Evolutionary conservation across 176 grass and related monocot genomes (phyloP).

Genomic region (Carex kokanica): DNA sequence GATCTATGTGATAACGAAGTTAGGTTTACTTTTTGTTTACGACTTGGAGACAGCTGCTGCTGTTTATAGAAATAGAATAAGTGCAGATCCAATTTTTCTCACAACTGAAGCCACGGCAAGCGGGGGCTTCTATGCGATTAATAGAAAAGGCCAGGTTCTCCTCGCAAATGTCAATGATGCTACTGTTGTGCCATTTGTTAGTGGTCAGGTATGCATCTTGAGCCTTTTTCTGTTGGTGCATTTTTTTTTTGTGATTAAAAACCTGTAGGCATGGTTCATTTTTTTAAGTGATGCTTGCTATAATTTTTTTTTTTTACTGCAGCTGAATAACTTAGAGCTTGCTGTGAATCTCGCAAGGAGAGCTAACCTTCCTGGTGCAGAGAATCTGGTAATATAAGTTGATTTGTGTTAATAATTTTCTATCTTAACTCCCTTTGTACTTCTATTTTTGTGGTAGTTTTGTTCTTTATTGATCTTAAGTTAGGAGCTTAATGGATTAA

Average conservation of each 20-base stretch:
- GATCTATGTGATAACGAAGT: slow-evolving; percentile 89
- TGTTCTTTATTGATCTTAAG: neutral
- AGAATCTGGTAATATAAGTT: slow-evolving; percentile 59
- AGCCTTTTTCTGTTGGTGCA: slow-evolving; percentile 16
- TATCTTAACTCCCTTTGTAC: neutral
- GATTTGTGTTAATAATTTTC: neutral
- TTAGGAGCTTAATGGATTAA: neutral
- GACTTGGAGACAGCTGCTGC: slow-evolving; percentile 86
- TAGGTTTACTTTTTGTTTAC: slow-evolving; percentile 91
- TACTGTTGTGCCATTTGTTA: slow-evolving; percentile 86
- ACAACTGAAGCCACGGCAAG: slow-evolving; percentile 70
- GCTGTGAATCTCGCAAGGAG: slow-evolving; percentile 97
- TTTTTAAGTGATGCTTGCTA: slow-evolving; percentile 1
- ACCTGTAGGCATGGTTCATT: neutral
- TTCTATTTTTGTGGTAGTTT: neutral
- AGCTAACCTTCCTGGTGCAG: slow-evolving; percentile 93
- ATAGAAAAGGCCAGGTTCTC: slow-evolving; percentile 91
- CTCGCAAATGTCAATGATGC: slow-evolving; percentile 91
- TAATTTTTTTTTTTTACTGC: slow-evolving; percentile 6
- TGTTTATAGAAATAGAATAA: slow-evolving; percentile 99
- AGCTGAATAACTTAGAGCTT: slow-evolving; percentile 95
- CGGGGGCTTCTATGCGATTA: slow-evolving; percentile 95
- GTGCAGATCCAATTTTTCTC: slow-evolving; percentile 95
- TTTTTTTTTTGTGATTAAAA: neutral
- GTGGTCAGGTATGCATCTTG: slow-evolving; percentile 62